Evolutionary conservation across 257 asterid species (phyloP).

Genomic region (Ligustrum vulgare): DNA sequence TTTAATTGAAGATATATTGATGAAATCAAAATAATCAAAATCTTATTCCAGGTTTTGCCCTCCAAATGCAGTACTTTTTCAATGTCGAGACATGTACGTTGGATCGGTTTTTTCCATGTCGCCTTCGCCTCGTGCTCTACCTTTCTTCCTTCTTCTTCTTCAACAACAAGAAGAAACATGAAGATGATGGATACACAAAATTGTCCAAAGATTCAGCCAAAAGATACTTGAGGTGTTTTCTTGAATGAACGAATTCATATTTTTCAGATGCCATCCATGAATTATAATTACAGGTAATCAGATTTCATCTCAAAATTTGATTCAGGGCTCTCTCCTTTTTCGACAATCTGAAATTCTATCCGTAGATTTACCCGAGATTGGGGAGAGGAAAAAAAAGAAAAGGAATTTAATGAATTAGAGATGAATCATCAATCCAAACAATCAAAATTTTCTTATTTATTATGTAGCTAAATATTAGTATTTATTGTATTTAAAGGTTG

Average conservation of each 20-base stretch:
- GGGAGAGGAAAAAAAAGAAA: neutral
- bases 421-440: too few relatives aligned
- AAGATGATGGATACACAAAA: too few relatives aligned
- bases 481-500: neutral
- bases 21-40: too few relatives aligned
- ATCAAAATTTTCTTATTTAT: neutral
- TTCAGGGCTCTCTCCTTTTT: constrained; percentile 1
- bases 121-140: too few relatives aligned
- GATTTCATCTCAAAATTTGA: neutral
- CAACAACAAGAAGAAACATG: too few relatives aligned
- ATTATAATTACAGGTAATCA: too few relatives aligned
- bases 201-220: constrained; percentile 9
- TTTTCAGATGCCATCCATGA: too few relatives aligned
- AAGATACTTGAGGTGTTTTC: constrained; percentile 43
- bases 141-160: too few relatives aligned
- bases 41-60: too few relatives aligned
- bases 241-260: constrained; percentile 23
- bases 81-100: neutral
- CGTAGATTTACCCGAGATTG: constrained; percentile 17
- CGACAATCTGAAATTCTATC: constrained; percentile 20
- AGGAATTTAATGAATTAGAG: neutral
- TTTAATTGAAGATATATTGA: too few relatives aligned
- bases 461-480: neutral
- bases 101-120: too few relatives aligned
- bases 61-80: too few relatives aligned